These are phyloP conservation scores for Tuber calosporum DNA, from an alignment of 495 filamentous ascomycete species.

Conservation along the genomic window DNA sequence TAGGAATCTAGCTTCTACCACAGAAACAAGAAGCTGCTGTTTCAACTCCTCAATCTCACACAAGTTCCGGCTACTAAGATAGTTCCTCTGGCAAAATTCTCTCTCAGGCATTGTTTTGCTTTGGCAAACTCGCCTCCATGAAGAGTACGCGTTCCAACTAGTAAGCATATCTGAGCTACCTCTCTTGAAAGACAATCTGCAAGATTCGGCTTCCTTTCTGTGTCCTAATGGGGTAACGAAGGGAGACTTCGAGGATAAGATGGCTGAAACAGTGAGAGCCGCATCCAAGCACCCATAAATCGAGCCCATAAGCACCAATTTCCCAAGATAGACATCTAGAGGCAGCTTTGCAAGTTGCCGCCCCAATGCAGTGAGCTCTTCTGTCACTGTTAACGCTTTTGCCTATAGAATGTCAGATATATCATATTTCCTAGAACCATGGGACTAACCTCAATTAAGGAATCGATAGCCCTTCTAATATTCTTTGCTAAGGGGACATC, in stretches of 20 bases:
- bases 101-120: slow-evolving; percentile 60
- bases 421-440: background rate
- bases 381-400: slow-evolving; percentile 68
- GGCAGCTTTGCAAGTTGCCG: slow-evolving; percentile 78
- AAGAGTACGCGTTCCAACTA: slow-evolving; percentile 81
- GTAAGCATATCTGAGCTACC: slow-evolving; percentile 87
- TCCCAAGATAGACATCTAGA: slow-evolving; percentile 88
- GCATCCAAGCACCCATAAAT: slow-evolving; percentile 88
- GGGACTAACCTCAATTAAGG: slow-evolving; percentile 67
- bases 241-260: slow-evolving; percentile 88
- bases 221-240: slow-evolving; percentile 80
- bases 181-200: slow-evolving; percentile 67
- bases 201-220: slow-evolving; percentile 67
- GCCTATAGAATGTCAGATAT: slow-evolving; percentile 18
- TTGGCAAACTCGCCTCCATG: slow-evolving; percentile 74
- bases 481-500: slow-evolving; percentile 87
- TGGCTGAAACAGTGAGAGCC: slow-evolving; percentile 80
- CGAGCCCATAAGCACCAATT: slow-evolving; percentile 73
- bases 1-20: slow-evolving; percentile 76
- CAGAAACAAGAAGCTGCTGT: slow-evolving; percentile 70
- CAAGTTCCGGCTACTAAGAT: slow-evolving; percentile 72
- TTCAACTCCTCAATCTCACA: slow-evolving; percentile 91
- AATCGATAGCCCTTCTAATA: slow-evolving; percentile 82
- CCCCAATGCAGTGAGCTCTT: slow-evolving; percentile 81
- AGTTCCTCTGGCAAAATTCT: slow-evolving; percentile 87